Percentiles rank a stretch among this genome's conserved stretches.
Conservation (phyloP, 1,139 yeast species). For the Yamadazyma pseudoaaseri region DNA sequence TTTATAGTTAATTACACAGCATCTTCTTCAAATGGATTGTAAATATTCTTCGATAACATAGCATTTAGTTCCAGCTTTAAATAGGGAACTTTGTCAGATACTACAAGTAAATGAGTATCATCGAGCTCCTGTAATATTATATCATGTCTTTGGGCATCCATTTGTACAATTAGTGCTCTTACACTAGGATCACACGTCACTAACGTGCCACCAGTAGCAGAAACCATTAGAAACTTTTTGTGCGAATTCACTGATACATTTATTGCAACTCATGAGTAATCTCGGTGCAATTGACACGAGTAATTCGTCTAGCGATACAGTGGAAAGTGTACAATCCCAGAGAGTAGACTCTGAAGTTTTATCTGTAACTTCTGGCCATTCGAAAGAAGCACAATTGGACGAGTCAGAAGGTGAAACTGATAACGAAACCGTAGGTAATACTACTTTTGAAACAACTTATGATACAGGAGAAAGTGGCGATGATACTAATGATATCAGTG, state of each 20-base stretch:
- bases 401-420: conserved; percentile 5
- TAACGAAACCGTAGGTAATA: conserved; percentile 16
- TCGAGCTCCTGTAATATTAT: conserved; percentile 83
- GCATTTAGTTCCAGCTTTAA: conserved; percentile 77
- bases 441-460: conserved; percentile 18
- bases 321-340: too few relatives aligned
- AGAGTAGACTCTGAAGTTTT: too few relatives aligned
- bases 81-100: conserved; percentile 68
- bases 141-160: conserved; percentile 71
- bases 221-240: conserved; percentile 28
- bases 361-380: too few relatives aligned
- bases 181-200: conserved; percentile 85
- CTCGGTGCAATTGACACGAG: not conserved
- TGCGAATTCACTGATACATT: not conserved
- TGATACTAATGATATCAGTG: conserved; percentile 1
- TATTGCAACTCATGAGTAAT: not conserved
- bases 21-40: conserved; percentile 79
- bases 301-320: too few relatives aligned
- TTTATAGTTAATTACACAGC: conserved; percentile 14
- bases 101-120: conserved; percentile 83
- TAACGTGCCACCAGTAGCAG: conserved; percentile 46
- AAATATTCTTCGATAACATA: conserved; percentile 76
- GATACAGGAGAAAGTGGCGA: conserved; percentile 11
- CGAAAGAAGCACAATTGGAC: too few relatives aligned
- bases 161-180: conserved; percentile 76